Evolutionary conservation across 495 filamentous ascomycete species (phyloP).

Genomic region (Chlorociboria aeruginascens): DNA sequence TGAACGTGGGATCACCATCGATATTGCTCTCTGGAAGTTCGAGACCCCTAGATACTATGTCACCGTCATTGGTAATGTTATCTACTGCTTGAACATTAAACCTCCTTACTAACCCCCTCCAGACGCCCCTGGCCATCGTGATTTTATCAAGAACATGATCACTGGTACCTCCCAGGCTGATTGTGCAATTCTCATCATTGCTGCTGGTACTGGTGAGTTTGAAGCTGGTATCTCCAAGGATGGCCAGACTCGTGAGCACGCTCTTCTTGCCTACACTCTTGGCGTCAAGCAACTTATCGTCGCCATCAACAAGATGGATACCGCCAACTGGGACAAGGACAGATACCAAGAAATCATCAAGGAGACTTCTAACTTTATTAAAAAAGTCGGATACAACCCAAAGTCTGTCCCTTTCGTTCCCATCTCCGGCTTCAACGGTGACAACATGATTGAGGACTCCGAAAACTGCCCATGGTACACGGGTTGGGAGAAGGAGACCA

Average conservation of each 20-base stretch:
- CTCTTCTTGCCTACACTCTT: constrained; percentile 98
- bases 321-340: constrained; percentile 91
- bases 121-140: constrained; percentile 99
- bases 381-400: constrained; percentile 99
- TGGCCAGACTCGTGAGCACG: constrained; percentile 99
- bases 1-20: constrained; percentile 99
- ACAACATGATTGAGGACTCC: constrained; percentile 97
- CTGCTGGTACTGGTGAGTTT: constrained; percentile 99
- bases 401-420: constrained; percentile 96
- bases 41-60: constrained; percentile 98
- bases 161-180: constrained; percentile 99
- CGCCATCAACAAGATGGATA: constrained; percentile 99
- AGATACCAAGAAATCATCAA: constrained; percentile 99
- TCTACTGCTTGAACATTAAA: constrained; percentile 4
- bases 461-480: constrained; percentile 99
- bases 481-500: constrained; percentile 99
- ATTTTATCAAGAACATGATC: constrained; percentile 99
- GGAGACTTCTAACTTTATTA: constrained; percentile 99
- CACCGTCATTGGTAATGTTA: constrained; percentile 82
- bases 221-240: constrained; percentile 99
- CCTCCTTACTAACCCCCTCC: constrained; percentile 9
- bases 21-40: constrained; percentile 99
- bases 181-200: constrained; percentile 99
- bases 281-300: constrained; percentile 99
- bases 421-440: constrained; percentile 99